Evolutionary conservation across 164 flowering plant species (phyloP).

Genomic region (Dillenia turbinata): DNA sequence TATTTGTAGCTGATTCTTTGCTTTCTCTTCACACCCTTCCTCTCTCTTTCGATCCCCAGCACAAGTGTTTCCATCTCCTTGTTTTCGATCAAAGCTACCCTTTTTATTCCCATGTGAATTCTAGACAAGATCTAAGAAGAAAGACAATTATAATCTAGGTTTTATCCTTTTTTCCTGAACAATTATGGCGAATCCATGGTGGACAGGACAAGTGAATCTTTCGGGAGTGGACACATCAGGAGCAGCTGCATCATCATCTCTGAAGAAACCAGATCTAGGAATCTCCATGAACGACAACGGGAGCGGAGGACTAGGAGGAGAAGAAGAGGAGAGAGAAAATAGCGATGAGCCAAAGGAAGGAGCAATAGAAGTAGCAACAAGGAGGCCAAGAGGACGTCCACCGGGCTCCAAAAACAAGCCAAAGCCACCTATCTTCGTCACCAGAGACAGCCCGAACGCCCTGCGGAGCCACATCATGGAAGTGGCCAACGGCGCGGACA

Average conservation of each 20-base stretch:
- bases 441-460: constrained; percentile 57
- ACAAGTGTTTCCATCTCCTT: too few species aligned
- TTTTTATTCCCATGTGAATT: too few species aligned
- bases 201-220: constrained; percentile 41
- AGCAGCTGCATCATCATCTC: constrained; percentile 18
- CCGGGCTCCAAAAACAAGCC: constrained; percentile 66
- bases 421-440: constrained; percentile 53
- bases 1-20: too few species aligned
- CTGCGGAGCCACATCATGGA: constrained; percentile 60
- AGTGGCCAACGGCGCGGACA: constrained; percentile 43
- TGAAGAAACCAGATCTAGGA: constrained; percentile 44
- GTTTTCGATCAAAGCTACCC: too few species aligned
- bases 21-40: too few species aligned
- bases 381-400: constrained; percentile 58
- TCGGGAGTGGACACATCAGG: constrained; percentile 23
- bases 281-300: constrained; percentile 32
- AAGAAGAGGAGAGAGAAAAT: constrained; percentile 27
- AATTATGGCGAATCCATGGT: constrained; percentile 47
- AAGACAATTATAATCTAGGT: too few species aligned
- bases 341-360: constrained; percentile 38
- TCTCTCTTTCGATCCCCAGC: too few species aligned
- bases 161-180: neutral
- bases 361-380: constrained; percentile 32
- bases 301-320: constrained; percentile 17
- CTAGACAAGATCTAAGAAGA: too few species aligned